Evolutionary conservation across 2,329 filamentous ascomycete species (phyloP).

Genomic region (Neofusicoccum sp.): DNA sequence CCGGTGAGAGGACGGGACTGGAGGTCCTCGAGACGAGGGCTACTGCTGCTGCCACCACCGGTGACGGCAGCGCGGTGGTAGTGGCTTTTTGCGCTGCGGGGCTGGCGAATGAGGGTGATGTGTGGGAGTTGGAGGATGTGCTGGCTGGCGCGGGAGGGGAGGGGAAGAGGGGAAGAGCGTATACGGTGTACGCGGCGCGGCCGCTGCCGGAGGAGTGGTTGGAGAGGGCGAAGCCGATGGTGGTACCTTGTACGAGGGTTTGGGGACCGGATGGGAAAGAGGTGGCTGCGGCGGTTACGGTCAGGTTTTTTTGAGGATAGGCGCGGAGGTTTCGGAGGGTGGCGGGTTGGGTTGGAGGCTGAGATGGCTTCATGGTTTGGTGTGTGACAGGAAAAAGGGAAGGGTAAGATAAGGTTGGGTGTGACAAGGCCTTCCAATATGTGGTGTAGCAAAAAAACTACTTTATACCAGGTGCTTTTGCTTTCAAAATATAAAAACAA

Average conservation of each 20-base stretch:
- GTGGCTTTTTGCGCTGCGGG: not conserved
- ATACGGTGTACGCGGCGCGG: not conserved
- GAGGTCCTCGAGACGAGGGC: constrained; percentile 25
- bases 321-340: not conserved
- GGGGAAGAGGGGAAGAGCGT: not conserved
- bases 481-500: no score
- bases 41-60: not conserved
- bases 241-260: constrained; percentile 23
- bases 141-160: not conserved
- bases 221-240: not conserved
- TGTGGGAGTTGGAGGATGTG: constrained; percentile 4
- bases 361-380: no score
- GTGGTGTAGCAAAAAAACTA: no score
- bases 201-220: not conserved
- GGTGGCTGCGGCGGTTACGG: constrained; percentile 17
- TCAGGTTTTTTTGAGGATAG: not conserved
- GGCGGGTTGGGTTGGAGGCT: no score
- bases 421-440: no score
- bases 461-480: no score
- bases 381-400: no score
- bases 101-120: not conserved
- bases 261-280: constrained; percentile 21
- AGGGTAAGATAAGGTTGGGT: no score
- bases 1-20: constrained; percentile 23
- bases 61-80: not conserved